Conservation (phyloP, 2,329 filamentous ascomycete species). For the Fusarium piperis region DNA sequence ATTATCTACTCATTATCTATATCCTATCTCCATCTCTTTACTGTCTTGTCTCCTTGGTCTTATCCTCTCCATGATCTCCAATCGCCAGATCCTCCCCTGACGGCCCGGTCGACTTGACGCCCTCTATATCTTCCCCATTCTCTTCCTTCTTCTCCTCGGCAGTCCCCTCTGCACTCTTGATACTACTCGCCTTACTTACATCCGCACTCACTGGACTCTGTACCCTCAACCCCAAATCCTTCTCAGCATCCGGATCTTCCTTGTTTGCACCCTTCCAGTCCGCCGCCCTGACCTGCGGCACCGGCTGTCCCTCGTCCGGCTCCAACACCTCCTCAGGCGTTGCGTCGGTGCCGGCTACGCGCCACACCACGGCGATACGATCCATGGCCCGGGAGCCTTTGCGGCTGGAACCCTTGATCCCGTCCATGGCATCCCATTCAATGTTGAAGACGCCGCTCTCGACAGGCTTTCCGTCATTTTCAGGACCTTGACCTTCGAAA, state of each 20-base stretch:
- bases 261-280: constrained; percentile 76
- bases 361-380: constrained; percentile 86
- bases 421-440: constrained; percentile 80
- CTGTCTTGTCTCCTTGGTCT: background rate
- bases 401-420: constrained; percentile 86
- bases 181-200: constrained; percentile 78
- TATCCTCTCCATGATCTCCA: constrained; percentile 18
- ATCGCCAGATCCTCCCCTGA: constrained; percentile 46
- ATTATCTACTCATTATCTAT: background rate
- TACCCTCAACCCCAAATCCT: constrained; percentile 74
- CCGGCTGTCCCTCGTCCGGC: constrained; percentile 72
- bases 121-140: constrained; percentile 42
- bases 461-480: constrained; percentile 71
- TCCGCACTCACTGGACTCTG: constrained; percentile 72
- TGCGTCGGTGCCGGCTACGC: constrained; percentile 49
- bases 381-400: constrained; percentile 88
- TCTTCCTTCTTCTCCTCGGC: constrained; percentile 14
- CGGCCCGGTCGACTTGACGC: constrained; percentile 50
- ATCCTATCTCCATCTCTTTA: background rate
- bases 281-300: constrained; percentile 74
- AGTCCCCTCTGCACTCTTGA: constrained; percentile 54
- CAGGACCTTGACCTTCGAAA: constrained; percentile 85
- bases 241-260: constrained; percentile 57
- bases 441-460: constrained; percentile 71
- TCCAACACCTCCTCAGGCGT: constrained; percentile 59